A percentile compares a stretch with the other conserved stretches of the same genome.
These are phyloP conservation scores for Pichia nakasei DNA, from an alignment of 805 yeast species.

Conservation along the genomic window DNA sequence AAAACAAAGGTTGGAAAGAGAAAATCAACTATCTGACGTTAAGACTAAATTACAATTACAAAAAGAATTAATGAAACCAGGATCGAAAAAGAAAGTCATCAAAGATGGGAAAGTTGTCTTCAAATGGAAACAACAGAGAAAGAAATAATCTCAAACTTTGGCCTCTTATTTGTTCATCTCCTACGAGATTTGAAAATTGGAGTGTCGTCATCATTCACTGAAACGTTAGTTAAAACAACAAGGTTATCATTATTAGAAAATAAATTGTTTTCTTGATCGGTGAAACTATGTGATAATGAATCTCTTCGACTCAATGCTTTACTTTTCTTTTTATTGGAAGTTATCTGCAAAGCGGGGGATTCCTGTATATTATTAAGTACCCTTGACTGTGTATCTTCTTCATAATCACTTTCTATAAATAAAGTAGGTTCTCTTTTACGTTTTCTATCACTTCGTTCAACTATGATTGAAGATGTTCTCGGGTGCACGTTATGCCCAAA, in stretches of 20 bases:
- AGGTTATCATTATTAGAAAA: constrained; percentile 1
- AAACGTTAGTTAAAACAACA: constrained; percentile 4
- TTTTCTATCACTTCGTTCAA: background rate
- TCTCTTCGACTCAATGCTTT: background rate
- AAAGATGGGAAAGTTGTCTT: constrained; percentile 60
- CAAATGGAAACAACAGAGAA: constrained; percentile 81
- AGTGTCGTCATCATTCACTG: constrained; percentile 21
- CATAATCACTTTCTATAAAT: constrained; percentile 11
- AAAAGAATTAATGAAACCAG: constrained; percentile 84
- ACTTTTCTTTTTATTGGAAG: too few relatives aligned
- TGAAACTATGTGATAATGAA: background rate
- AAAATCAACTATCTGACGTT: constrained; percentile 55
- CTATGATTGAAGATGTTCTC: too few relatives aligned
- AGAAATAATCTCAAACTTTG: constrained; percentile 34
- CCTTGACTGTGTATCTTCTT: background rate
- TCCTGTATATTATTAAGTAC: background rate
- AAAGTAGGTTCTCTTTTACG: constrained; percentile 3
- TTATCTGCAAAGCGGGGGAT: too few relatives aligned
- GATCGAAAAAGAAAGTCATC: constrained; percentile 69
- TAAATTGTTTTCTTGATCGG: background rate
- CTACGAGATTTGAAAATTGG: constrained; percentile 24
- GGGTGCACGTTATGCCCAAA: background rate
- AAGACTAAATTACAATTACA: constrained; percentile 68
- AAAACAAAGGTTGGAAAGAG: constrained; percentile 61
- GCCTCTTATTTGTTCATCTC: constrained; percentile 5